Percentiles rank a stretch among this genome's conserved stretches.
phyloP scores from a whole-genome alignment of 1,139 yeast genomes.

The Suhomyces anneliseae region DNA sequence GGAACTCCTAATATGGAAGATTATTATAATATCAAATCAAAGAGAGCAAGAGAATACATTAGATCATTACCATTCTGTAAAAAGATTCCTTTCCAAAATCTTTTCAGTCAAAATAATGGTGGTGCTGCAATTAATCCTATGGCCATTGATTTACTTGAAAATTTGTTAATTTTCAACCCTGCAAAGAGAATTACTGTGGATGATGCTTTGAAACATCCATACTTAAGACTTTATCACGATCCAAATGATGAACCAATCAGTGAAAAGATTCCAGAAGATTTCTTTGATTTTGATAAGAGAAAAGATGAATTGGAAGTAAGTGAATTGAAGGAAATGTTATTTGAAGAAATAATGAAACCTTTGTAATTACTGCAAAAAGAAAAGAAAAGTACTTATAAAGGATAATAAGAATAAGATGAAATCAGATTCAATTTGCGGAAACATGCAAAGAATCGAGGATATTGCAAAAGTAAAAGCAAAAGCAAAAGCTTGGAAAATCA shows the following conservation, averaged over 20 bases:
- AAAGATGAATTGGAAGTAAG: conserved; percentile 69
- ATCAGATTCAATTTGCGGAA: no score
- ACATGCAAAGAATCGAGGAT: no score
- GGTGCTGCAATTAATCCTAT: conserved; percentile 48
- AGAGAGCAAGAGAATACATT: conserved; percentile 85
- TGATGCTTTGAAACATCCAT: conserved; percentile 82
- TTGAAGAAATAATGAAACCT: conserved; percentile 54
- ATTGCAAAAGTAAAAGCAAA: no score
- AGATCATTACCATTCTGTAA: conserved; percentile 67
- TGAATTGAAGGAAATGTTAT: conserved; percentile 70
- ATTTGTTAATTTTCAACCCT: conserved; percentile 79
- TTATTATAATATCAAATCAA: conserved; percentile 73
- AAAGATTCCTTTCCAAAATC: conserved; percentile 47
- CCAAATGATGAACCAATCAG: conserved; percentile 82
- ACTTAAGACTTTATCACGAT: conserved; percentile 76
- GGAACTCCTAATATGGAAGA: conserved; percentile 91
- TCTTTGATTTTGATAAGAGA: conserved; percentile 78
- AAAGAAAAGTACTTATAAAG: not conserved
- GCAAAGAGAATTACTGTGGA: conserved; percentile 72
- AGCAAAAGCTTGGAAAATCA: no score
- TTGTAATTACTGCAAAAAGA: conserved; percentile 12
- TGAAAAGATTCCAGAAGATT: conserved; percentile 67
- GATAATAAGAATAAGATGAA: no score
- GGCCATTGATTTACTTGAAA: conserved; percentile 76
- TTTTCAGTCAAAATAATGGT: conserved; percentile 15